Conservation (phyloP, 441 rosid genomes). For the Erodium texanum region DNA sequence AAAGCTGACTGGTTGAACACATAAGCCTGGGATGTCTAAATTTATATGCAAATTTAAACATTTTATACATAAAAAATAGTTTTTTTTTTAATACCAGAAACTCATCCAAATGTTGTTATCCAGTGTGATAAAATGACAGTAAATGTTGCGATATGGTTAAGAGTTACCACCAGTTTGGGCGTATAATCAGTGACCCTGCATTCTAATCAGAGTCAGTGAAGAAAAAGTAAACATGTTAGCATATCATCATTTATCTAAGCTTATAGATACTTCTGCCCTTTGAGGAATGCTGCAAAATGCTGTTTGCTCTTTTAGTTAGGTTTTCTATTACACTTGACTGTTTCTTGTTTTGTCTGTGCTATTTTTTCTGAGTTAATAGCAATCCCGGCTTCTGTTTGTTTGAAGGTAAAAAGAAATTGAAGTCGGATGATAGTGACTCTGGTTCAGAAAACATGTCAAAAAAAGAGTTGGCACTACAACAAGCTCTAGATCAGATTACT, state of each 20-base stretch:
- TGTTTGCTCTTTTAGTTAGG: not conserved
- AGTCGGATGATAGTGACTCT: conserved; percentile 69
- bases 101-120: no score
- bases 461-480: conserved; percentile 80
- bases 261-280: not conserved
- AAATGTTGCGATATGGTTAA: no score
- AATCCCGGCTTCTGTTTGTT: conserved; percentile 8
- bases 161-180: not conserved
- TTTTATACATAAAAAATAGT: no score
- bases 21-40: not conserved
- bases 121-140: no score
- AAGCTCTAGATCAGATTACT: conserved; percentile 81
- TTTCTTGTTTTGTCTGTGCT: not conserved
- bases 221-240: not conserved
- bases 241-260: not conserved
- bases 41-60: not conserved
- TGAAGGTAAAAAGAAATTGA: conserved; percentile 58
- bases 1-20: not conserved
- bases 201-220: not conserved
- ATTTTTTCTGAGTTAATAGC: not conserved
- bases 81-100: no score
- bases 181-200: not conserved
- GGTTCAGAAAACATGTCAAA: conserved; percentile 61
- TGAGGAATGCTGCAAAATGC: not conserved
- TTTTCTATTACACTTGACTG: not conserved